Base-by-base conservation (phyloP, 805 yeast genomes). In the Candida multigemmis region DNA sequence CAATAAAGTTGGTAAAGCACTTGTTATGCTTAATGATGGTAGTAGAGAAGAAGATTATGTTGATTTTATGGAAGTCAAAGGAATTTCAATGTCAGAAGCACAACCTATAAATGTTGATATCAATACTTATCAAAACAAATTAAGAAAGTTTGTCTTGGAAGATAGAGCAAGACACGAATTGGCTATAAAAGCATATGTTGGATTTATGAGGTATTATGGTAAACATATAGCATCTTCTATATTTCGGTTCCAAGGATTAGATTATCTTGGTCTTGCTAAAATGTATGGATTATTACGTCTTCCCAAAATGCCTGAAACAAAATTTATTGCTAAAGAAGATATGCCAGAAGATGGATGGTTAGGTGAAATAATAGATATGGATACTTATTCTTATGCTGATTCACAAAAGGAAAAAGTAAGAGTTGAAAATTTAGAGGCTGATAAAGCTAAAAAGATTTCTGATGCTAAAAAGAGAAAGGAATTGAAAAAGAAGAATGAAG, bases 221-320 rank as follows among this genome's bases (percentile, higher is more conserved):
- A 87, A 86, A 46, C 99, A 91, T 53, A 54, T 79, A 8, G 94
- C 96, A 0, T 60, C 78, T 4, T 86, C 96, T 0, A 89, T 91
- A 11, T 91, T 91, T 59, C 63, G 97, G 36, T 41, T 83, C 14
- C 69, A 69, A 26, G 53, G 73, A 6, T 53, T 91, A 30, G 93
- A 89, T 47, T 80, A 80, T 40, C 47, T 76, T 14, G 80, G 77
- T 0, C 36, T 81, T 6, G 94, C 91, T 1, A 68, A 62, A 37
- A 65, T 82, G 59, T 86, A 81, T 50, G 94, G 96, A 2, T 52
- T 91, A 2, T 53, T 83, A 22, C 65, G 96, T 39, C 55, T 89
- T 32, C 99, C 99, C 6, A 74, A 77, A 40, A 91, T 93, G 97
- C 98, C 98, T 0, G 99, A 91, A 46, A 68, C 77, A 13, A 60